A percentile compares a stretch with the other conserved stretches of the same genome.
phyloP scores from a whole-genome alignment of 164 flowering plant species.

The Berberis vulgaris region DNA sequence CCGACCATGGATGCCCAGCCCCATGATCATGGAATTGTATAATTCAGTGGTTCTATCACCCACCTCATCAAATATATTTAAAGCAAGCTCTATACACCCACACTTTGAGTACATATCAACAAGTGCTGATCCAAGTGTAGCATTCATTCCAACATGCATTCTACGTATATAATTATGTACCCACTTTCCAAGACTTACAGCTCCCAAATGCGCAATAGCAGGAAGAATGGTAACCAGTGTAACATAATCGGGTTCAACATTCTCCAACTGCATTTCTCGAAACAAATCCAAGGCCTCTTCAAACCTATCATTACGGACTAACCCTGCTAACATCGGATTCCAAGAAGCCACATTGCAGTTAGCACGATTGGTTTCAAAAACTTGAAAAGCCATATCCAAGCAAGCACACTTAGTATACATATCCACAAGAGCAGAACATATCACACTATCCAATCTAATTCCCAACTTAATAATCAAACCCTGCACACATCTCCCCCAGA shows the following conservation, averaged over 20 bases:
- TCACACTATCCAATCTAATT: slow-evolving; percentile 10
- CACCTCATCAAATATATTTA: slow-evolving; percentile 9
- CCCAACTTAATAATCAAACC: slow-evolving; percentile 6
- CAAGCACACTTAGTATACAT: slow-evolving; percentile 14
- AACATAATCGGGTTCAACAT: slow-evolving; percentile 11
- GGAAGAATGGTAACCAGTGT: slow-evolving; percentile 14
- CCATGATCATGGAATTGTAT: slow-evolving; percentile 21
- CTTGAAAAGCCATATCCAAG: slow-evolving; percentile 13
- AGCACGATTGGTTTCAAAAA: slow-evolving; percentile 4
- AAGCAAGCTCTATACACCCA: slow-evolving; percentile 15
- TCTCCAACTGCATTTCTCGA: slow-evolving; percentile 9
- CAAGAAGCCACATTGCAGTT: slow-evolving; percentile 14
- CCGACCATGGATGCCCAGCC: slow-evolving; percentile 18
- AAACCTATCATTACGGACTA: slow-evolving; percentile 6
- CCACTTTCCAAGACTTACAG: slow-evolving; percentile 11
- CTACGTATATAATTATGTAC: slow-evolving; percentile 9
- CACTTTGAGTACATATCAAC: slow-evolving; percentile 23
- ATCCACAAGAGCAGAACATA: slow-evolving; percentile 15
- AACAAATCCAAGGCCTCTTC: slow-evolving; percentile 16
- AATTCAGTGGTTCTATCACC: slow-evolving; percentile 10
- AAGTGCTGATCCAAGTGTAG: slow-evolving; percentile 18
- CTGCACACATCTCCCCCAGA: slow-evolving; percentile 12
- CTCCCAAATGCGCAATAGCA: slow-evolving; percentile 14
- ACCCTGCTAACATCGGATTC: slow-evolving; percentile 19
- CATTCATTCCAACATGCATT: slow-evolving; percentile 6